A percentile compares a stretch with the other conserved stretches of the same genome.
Conservation (phyloP, 805 yeast species). For the Lachancea nothofagi region DNA sequence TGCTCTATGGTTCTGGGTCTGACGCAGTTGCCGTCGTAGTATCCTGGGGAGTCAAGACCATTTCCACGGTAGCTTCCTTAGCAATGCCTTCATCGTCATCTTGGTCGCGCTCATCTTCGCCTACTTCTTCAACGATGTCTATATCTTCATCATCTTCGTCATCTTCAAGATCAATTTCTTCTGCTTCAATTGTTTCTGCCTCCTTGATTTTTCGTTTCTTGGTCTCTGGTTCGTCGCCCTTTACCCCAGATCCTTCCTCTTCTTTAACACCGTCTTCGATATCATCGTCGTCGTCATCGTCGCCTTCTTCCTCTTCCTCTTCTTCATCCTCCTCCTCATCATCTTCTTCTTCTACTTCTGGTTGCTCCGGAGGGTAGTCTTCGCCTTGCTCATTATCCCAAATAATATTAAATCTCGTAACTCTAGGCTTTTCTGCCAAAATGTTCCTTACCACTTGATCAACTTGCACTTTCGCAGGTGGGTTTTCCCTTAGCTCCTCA, state of each 20-base stretch:
- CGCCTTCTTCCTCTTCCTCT: slow-evolving; percentile 44
- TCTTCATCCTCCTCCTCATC: slow-evolving; percentile 57
- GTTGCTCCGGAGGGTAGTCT: slow-evolving; percentile 76
- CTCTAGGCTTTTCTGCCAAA: slow-evolving; percentile 95
- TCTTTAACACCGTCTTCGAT: slow-evolving; percentile 40
- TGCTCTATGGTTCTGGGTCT: slow-evolving; percentile 1
- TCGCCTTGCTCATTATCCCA: slow-evolving; percentile 79
- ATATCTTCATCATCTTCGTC: slow-evolving; percentile 15
- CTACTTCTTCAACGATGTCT: slow-evolving; percentile 9
- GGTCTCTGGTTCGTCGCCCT: slow-evolving; percentile 18
- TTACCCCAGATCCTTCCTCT: slow-evolving; percentile 38
- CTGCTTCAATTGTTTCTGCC: slow-evolving; percentile 10
- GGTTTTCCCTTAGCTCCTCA: slow-evolving; percentile 88
- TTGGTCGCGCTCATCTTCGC: slow-evolving; percentile 10
- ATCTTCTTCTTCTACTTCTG: slow-evolving; percentile 58
- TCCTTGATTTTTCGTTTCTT: slow-evolving; percentile 12
- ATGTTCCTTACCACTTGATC: slow-evolving; percentile 92
- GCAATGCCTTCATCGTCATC: slow-evolving; percentile 15
- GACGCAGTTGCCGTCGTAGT: slow-evolving; percentile 12
- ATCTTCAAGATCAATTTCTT: slow-evolving; percentile 12
- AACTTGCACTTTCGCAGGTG: slow-evolving; percentile 89
- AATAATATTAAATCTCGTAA: slow-evolving; percentile 91
- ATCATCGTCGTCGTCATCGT: slow-evolving; percentile 43
- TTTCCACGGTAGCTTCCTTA: slow-evolving; percentile 19
- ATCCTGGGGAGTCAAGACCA: slow-evolving; percentile 28